phyloP scores from a whole-genome alignment of 768 basidiomycete genomes.

The Gelatoporia subvermispora region DNA sequence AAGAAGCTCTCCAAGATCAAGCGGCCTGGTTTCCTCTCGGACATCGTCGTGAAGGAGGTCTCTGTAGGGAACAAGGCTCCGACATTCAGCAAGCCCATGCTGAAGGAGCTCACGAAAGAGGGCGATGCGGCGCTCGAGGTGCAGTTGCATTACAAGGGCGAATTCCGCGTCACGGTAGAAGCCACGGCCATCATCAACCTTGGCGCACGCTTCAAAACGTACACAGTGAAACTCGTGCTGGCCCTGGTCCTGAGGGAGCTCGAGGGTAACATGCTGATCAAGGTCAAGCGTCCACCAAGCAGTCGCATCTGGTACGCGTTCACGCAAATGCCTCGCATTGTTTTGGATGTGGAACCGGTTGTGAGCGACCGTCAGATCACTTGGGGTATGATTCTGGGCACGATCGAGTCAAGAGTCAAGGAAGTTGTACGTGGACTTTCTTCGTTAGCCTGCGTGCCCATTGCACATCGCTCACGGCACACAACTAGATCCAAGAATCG shows the following conservation, averaged over 20 bases:
- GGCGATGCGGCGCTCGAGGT: conserved; percentile 91
- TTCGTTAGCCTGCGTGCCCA: conserved; percentile 3
- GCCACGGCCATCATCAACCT: conserved; percentile 85
- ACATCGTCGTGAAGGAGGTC: conserved; percentile 84
- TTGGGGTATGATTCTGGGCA: conserved; percentile 86
- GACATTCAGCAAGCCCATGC: conserved; percentile 93
- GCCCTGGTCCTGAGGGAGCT: conserved; percentile 85
- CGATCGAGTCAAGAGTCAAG: conserved; percentile 83
- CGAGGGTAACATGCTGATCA: conserved; percentile 86
- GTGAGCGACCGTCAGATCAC: conserved; percentile 94
- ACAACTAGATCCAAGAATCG: conserved; percentile 78
- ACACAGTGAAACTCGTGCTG: conserved; percentile 84
- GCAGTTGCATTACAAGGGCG: conserved; percentile 79
- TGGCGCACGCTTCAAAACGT: conserved; percentile 81
- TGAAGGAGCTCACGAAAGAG: conserved; percentile 93
- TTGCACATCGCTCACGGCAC: not conserved
- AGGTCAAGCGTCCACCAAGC: conserved; percentile 91
- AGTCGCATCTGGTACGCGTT: conserved; percentile 97
- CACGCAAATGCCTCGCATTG: conserved; percentile 83
- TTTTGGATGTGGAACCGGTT: conserved; percentile 86
- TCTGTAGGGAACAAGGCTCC: conserved; percentile 82
- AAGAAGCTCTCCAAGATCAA: conserved; percentile 92
- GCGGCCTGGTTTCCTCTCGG: conserved; percentile 78
- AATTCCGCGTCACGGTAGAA: conserved; percentile 84
- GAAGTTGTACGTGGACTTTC: conserved; percentile 60